Evolutionary conservation across 2,329 filamentous ascomycete genomes (phyloP).

Genomic region (Mycosphaerelloides madeirae): DNA sequence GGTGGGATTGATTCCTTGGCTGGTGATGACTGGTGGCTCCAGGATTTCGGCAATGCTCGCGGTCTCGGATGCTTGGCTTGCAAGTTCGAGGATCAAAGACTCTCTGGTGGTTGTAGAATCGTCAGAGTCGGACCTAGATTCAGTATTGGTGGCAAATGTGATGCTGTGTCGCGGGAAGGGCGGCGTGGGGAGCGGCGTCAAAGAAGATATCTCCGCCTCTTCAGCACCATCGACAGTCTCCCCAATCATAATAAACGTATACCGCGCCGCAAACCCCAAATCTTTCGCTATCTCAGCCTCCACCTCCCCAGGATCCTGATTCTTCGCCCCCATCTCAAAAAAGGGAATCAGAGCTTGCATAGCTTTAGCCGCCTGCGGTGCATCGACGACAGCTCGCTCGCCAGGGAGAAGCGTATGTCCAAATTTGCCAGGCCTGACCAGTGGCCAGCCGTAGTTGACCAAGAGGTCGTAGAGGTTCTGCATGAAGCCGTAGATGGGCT

Average conservation of each 20-base stretch:
- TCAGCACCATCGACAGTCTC: neutral
- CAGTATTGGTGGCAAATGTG: no score
- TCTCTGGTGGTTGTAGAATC: neutral
- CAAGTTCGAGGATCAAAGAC: neutral
- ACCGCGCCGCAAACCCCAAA: neutral
- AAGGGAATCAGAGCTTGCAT: slow-evolving; percentile 12
- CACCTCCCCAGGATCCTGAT: no score
- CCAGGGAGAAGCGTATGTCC: slow-evolving; percentile 5
- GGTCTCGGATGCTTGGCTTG: neutral
- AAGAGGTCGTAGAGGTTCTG: slow-evolving; percentile 5
- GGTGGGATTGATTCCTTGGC: neutral
- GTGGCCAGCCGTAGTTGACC: slow-evolving; percentile 9
- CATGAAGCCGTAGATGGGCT: slow-evolving; percentile 8
- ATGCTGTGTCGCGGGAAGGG: neutral
- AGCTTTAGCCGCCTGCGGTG: slow-evolving; percentile 5
- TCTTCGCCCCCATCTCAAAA: slow-evolving; percentile 2
- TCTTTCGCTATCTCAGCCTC: neutral
- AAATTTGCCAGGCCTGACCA: slow-evolving; percentile 2
- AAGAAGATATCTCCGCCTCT: neutral
- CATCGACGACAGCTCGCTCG: slow-evolving; percentile 5
- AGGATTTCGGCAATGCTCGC: no score
- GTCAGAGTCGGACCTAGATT: neutral
- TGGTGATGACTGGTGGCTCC: no score
- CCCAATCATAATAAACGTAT: neutral
- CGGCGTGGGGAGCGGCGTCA: neutral